Percentiles rank a stretch among this genome's conserved stretches.
These are phyloP conservation scores for Fusarium subglutinans DNA, from an alignment of 2,329 filamentous ascomycete genomes.

Conservation along the genomic window DNA sequence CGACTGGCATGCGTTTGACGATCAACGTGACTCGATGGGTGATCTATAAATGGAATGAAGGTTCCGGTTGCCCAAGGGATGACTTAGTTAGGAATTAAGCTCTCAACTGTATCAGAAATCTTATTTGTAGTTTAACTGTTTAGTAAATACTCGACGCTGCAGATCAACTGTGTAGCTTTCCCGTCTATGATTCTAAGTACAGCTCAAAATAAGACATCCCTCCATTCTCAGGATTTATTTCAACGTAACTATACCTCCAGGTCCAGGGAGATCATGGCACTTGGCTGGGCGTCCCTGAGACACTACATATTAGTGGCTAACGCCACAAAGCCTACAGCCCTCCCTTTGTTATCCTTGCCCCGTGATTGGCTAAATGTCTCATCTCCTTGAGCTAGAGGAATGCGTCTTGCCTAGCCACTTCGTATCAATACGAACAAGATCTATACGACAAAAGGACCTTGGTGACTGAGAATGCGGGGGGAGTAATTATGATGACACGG, in stretches of 20 bases:
- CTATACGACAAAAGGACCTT: not conserved
- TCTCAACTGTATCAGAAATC: too few relatives aligned
- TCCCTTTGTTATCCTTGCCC: not conserved
- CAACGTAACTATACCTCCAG: not conserved
- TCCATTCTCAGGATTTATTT: not conserved
- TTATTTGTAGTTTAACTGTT: not conserved
- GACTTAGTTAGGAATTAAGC: not conserved
- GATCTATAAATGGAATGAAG: not conserved
- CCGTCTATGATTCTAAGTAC: fast-evolving
- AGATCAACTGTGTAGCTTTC: too few relatives aligned
- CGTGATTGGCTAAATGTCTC: not conserved
- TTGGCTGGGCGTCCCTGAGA: not conserved
- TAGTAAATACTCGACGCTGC: not conserved
- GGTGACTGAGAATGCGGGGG: not conserved
- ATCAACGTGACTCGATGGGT: not conserved
- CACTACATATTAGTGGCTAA: not conserved
- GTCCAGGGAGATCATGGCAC: not conserved
- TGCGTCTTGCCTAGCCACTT: not conserved
- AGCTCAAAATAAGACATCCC: not conserved
- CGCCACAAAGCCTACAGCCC: not conserved
- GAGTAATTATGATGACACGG: not conserved
- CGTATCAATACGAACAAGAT: not conserved
- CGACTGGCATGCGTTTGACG: not conserved
- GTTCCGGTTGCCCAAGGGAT: not conserved
- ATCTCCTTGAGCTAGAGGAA: not conserved